Percentiles rank a stretch among this genome's conserved stretches.
Evolutionary conservation across 2,329 filamentous ascomycete genomes (phyloP).

Genomic region (Ascochyta clinopodiicola): DNA sequence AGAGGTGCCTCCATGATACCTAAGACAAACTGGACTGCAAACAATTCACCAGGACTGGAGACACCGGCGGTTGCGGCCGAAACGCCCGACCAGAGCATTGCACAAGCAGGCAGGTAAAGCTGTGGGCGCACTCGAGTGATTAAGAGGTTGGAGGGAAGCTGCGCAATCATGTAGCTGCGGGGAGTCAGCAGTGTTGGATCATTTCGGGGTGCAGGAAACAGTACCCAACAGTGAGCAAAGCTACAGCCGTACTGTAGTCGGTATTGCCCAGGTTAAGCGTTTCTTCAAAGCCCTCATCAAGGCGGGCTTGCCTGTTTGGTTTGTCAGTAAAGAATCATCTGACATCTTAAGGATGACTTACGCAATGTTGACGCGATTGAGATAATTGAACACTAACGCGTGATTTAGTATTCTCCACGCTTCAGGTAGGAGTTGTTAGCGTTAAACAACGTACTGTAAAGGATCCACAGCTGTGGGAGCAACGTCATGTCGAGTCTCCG

Average conservation of each 20-base stretch:
- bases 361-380: too few species aligned
- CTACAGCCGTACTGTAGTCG: conserved; percentile 22
- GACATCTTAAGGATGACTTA: too few species aligned
- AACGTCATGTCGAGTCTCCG: conserved; percentile 17
- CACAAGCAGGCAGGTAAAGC: conserved; percentile 15
- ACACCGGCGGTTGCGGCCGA: conserved; percentile 63
- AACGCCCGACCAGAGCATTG: conserved; percentile 17
- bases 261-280: conserved; percentile 21
- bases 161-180: too few species aligned
- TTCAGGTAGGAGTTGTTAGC: too few species aligned
- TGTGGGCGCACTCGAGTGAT: conserved; percentile 19
- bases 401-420: too few species aligned
- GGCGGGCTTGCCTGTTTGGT: conserved; percentile 19
- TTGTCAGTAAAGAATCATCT: too few species aligned
- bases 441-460: conserved; percentile 8
- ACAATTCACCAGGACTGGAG: conserved; percentile 63
- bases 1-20: conserved; percentile 74
- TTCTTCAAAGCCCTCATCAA: conserved; percentile 21
- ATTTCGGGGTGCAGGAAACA: neutral
- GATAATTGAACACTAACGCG: too few species aligned
- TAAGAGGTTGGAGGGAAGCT: conserved; percentile 6
- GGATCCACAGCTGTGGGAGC: conserved; percentile 20
- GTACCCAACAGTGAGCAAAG: conserved; percentile 19
- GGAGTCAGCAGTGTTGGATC: too few species aligned
- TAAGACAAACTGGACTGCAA: conserved; percentile 60